Evolutionary conservation across 1,284 basidiomycete species (phyloP), one percentile per base, ranked within the genome.

Genomic region (Porogramme epimiltina): DNA sequence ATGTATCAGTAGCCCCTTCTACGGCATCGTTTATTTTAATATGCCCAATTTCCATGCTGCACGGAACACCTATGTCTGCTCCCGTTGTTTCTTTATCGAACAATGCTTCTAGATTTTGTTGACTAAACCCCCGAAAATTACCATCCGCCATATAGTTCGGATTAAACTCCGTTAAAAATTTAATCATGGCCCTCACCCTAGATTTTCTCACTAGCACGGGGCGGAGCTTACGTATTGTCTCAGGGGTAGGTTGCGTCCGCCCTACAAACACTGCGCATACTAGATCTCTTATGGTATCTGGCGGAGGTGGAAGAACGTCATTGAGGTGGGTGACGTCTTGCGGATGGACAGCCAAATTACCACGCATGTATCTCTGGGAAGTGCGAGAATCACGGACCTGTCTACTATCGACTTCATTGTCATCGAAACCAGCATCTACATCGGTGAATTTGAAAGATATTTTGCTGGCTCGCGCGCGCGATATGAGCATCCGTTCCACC

Each of bases 271-370:
- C 45, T 2, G 51, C 51, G 19, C 50, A 52, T 5, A 47, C 24
- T 0, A 34, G 42, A 20, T 52, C 50, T 1, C 23, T n/a, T 2
- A 52, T 33, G 2, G 20, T 34, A 13, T 41, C 39, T 0, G 23
- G 16, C 0, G 28, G 6, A 9, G 50, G 50, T 8, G 50, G 50
- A 3, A 52, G 34, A 1, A 52, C 41, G 1, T 26, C 18, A 10
- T 33, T 45, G 1, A 52, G 33, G 19, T 36, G 48, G 2, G 49
- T 43, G 16, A 48, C 48, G 22, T 24, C 55, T 47, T 43, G 39
- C 0, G 22, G 58, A 49, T 36, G 39, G 39, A 42, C 50, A 20
- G 33, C 33, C 3, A 55, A 37, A 19, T 55, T 55, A 2, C 54
- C 54, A 22, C 37, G 39, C 9, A 54, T 28, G 34, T 20, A 54